Evolutionary conservation across 2,329 filamentous ascomycete species (phyloP), one percentile per base, ranked within the genome.

Genomic region (Aspergillus jensenii): DNA sequence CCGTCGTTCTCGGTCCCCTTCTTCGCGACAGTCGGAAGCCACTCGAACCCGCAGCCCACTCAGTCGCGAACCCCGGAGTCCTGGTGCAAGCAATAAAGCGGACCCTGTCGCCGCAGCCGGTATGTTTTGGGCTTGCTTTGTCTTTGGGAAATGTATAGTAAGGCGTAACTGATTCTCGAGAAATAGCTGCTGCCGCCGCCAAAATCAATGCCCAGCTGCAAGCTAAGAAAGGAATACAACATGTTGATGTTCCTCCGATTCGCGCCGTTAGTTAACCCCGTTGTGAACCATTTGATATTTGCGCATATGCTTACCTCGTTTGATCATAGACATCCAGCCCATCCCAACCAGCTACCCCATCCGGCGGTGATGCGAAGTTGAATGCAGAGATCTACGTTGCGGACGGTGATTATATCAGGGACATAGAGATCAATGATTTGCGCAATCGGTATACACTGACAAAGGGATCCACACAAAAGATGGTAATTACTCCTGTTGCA

Each of bases 371-470:
- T 45, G 72, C 71, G 52, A 86, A 86, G 60, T 83, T 96, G 74
- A 91, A 93, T 69, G 87, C 89, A 68, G 91, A 96, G 70, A 90
- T 96, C 74, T 98, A 98, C 73, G 90, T 96, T 68, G 90, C 93
- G 61, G 95, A 98, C 74, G 95, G 95, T 69, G 95, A 99, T 78
- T 98, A 90, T 75, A 98, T 99, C 79, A 95, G 96, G 77, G 95
- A 99, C 72, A 96, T 99, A 71, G 95, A 98, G 81, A 91, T 99
- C 81, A 99, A 99, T 77, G 93, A 98, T 77, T 80, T 98, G 71
- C 89, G 93, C 64, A 99, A 98, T 75, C 90, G 93, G 68, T 99
- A 99, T 77, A 89, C 93, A 75, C 84, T 99, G 80, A 99, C 93
- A 64, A 98, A 97, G 82, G 92, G 93, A 71, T 90, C 91, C 69